Conservation (phyloP, 1,139 yeast genomes). For the Geotrichum citri-aurantii region DNA sequence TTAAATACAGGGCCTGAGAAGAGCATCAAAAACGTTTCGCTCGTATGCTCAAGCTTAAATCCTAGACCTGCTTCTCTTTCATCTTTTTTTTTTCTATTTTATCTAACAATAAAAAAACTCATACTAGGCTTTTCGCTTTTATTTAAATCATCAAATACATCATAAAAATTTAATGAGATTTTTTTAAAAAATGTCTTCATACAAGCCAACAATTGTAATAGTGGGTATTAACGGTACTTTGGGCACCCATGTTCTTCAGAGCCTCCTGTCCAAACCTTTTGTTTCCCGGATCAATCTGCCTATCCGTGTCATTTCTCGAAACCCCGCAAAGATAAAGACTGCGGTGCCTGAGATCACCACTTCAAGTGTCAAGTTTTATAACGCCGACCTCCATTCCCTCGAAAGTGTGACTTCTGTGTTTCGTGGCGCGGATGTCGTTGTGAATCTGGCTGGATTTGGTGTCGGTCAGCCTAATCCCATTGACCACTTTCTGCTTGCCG, state of each 20-base stretch:
- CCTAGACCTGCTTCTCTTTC: too few species aligned
- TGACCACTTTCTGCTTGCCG: conserved; percentile 33
- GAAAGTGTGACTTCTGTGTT: conserved; percentile 38
- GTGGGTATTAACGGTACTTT: conserved; percentile 50
- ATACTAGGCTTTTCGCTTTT: too few species aligned
- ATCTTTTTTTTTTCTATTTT: too few species aligned
- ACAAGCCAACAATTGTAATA: conserved; percentile 40
- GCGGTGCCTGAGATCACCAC: conserved; percentile 39
- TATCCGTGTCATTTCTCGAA: conserved; percentile 47
- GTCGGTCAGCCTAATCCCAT: conserved; percentile 16
- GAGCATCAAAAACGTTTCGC: too few species aligned
- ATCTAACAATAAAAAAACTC: too few species aligned
- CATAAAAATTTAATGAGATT: too few species aligned
- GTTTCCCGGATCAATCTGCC: conserved; percentile 45
- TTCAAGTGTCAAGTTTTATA: conserved; percentile 22
- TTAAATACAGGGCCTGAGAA: too few species aligned
- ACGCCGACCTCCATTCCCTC: conserved; percentile 26
- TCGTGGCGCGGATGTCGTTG: conserved; percentile 47
- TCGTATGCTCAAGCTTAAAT: too few species aligned
- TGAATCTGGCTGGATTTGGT: conserved; percentile 40
- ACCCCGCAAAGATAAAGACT: conserved; percentile 36
- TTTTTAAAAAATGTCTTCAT: not conserved
- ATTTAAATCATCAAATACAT: too few species aligned
- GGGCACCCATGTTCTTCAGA: conserved; percentile 45
- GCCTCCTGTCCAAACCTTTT: conserved; percentile 44